A percentile compares a stretch with the other conserved stretches of the same genome.
These are phyloP conservation scores for Hemerocallis citrina DNA, from an alignment of 106 monocot species.

Conservation along the genomic window DNA sequence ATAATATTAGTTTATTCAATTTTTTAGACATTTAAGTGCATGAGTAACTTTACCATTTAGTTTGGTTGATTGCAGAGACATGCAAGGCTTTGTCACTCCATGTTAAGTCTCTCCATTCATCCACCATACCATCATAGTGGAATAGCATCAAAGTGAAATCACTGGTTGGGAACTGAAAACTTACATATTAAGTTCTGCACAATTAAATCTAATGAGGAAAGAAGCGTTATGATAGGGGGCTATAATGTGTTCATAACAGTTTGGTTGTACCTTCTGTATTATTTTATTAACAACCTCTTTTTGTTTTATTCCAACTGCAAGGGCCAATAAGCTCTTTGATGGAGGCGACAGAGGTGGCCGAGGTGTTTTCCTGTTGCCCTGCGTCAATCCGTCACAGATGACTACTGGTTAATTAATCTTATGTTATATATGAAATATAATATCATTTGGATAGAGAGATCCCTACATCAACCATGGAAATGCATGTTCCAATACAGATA, in stretches of 20 bases:
- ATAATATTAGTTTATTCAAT: slow-evolving; percentile 5
- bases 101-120: slow-evolving; percentile 60
- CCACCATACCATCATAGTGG: slow-evolving; percentile 83
- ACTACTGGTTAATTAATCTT: not conserved
- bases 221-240: not conserved
- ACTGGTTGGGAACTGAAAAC: slow-evolving; percentile 43
- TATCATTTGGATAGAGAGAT: not conserved
- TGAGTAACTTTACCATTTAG: slow-evolving; percentile 61
- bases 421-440: not conserved
- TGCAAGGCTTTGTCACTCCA: slow-evolving; percentile 71
- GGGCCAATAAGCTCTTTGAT: slow-evolving; percentile 48
- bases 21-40: not conserved
- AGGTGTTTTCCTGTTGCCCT: too few relatives aligned
- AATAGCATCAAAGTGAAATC: slow-evolving; percentile 74
- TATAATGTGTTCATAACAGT: not conserved
- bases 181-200: not conserved
- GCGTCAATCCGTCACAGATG: too few relatives aligned
- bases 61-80: slow-evolving; percentile 74
- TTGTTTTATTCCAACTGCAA: slow-evolving; percentile 67
- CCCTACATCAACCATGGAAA: not conserved
- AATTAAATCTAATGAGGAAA: not conserved
- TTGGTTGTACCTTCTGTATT: slow-evolving; percentile 34
- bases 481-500: too few relatives aligned
- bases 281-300: slow-evolving; percentile 54
- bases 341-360: not conserved